Evolutionary conservation across 371 early-diverging fungal species (phyloP).

Genomic region (Mortierella sp.): DNA sequence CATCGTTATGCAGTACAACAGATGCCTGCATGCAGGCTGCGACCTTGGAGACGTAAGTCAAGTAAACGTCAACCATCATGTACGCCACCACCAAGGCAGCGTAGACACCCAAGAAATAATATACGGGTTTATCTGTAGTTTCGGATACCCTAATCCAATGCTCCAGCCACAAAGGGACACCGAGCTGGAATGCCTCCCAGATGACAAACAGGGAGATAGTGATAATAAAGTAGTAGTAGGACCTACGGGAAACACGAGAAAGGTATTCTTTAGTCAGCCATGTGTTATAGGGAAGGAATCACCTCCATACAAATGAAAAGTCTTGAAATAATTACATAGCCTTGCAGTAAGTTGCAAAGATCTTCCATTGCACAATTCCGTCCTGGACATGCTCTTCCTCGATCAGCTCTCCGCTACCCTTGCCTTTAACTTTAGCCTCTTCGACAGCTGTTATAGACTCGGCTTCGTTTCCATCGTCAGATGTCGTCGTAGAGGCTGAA

Average conservation of each 20-base stretch:
- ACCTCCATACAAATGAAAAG: too few species aligned
- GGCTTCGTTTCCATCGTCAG: too few species aligned
- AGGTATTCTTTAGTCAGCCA: neutral
- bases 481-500: too few species aligned
- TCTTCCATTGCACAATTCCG: slow-evolving; percentile 77
- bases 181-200: slow-evolving; percentile 7
- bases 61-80: slow-evolving; percentile 15
- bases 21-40: slow-evolving; percentile 25
- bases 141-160: slow-evolving; percentile 70
- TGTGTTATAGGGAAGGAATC: too few species aligned
- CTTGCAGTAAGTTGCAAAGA: slow-evolving; percentile 78
- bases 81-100: slow-evolving; percentile 77
- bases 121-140: slow-evolving; percentile 50
- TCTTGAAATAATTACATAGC: slow-evolving; percentile 25
- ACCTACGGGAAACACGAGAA: slow-evolving; percentile 61
- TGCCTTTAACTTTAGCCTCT: too few species aligned
- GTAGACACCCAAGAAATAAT: slow-evolving; percentile 79
- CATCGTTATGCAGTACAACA: slow-evolving; percentile 46
- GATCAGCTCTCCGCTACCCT: neutral
- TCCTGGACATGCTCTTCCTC: slow-evolving; percentile 48
- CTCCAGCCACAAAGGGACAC: slow-evolving; percentile 74
- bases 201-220: neutral
- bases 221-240: slow-evolving; percentile 10
- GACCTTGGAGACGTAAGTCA: slow-evolving; percentile 11
- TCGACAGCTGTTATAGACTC: too few species aligned